A percentile compares a stretch with the other conserved stretches of the same genome.
Conservation (phyloP, 2,329 filamentous ascomycete genomes). For the Leptographium radiaticola region DNA sequence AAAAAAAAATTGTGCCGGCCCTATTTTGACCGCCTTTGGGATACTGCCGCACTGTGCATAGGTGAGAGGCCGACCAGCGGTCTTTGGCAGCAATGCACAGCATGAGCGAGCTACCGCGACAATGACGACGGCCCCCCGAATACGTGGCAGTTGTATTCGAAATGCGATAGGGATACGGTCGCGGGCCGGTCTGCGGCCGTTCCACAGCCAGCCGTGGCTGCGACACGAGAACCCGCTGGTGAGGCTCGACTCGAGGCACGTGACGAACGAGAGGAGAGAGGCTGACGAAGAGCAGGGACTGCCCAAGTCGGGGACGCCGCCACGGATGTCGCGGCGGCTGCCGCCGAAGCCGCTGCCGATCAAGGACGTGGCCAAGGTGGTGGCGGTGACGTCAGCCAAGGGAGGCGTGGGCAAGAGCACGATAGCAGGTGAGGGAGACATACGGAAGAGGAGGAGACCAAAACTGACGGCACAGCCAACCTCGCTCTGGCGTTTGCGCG, state of each 20-base stretch:
- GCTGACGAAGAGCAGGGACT: slow-evolving; percentile 50
- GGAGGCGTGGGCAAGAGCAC: slow-evolving; percentile 98
- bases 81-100: too few relatives aligned
- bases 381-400: slow-evolving; percentile 94
- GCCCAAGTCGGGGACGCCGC: slow-evolving; percentile 61
- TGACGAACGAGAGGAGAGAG: neutral
- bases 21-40: slow-evolving; percentile 4
- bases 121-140: slow-evolving; percentile 1
- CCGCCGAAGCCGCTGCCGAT: slow-evolving; percentile 66
- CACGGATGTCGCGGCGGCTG: slow-evolving; percentile 66
- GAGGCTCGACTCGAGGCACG: slow-evolving; percentile 14
- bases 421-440: slow-evolving; percentile 48
- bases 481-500: slow-evolving; percentile 77
- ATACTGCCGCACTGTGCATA: neutral
- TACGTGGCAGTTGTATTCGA: neutral
- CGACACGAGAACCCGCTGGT: slow-evolving; percentile 85
- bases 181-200: slow-evolving; percentile 12
- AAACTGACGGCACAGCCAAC: slow-evolving; percentile 56
- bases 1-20: slow-evolving; percentile 1
- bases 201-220: slow-evolving; percentile 41
- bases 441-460: neutral
- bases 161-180: slow-evolving; percentile 14
- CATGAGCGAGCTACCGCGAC: neutral
- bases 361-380: slow-evolving; percentile 73
- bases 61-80: neutral